These are phyloP conservation scores for Trichoderma semiorbis DNA, from an alignment of 2,329 filamentous ascomycete species.

Conservation along the genomic window DNA sequence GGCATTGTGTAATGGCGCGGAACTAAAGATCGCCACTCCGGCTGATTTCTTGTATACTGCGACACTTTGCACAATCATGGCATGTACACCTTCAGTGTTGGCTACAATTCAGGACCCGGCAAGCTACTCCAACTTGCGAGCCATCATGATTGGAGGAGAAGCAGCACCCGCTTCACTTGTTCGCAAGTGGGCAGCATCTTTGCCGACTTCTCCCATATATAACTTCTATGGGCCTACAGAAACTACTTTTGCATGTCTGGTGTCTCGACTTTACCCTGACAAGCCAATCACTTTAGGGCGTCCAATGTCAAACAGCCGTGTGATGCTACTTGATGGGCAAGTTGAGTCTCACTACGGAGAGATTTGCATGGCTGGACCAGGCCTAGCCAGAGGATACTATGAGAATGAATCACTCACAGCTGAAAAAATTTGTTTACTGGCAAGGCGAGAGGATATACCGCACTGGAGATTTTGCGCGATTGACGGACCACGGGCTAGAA, in stretches of 20 bases:
- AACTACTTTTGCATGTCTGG: not conserved
- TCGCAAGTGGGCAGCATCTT: not conserved
- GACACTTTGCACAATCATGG: not conserved
- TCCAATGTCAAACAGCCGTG: not conserved
- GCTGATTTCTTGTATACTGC: not conserved
- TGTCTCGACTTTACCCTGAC: not conserved
- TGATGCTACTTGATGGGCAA: not conserved
- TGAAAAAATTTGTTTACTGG: not conserved
- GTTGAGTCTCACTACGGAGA: not conserved
- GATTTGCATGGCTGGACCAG: not conserved
- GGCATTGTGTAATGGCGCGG: not conserved
- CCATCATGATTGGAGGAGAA: constrained; percentile 1
- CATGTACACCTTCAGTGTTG: not conserved
- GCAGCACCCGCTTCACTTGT: not conserved
- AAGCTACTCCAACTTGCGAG: not conserved
- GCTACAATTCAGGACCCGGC: not conserved
- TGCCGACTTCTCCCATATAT: not conserved
- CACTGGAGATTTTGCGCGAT: not conserved
- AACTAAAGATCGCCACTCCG: not conserved
- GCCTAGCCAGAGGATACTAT: not conserved
- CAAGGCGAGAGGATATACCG: not conserved
- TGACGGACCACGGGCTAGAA: not conserved
- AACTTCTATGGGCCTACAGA: not conserved
- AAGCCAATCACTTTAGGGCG: not conserved
- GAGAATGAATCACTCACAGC: not conserved